These are phyloP conservation scores for Datisca glomerata DNA, from an alignment of 306 rosid genomes.

Conservation along the genomic window DNA sequence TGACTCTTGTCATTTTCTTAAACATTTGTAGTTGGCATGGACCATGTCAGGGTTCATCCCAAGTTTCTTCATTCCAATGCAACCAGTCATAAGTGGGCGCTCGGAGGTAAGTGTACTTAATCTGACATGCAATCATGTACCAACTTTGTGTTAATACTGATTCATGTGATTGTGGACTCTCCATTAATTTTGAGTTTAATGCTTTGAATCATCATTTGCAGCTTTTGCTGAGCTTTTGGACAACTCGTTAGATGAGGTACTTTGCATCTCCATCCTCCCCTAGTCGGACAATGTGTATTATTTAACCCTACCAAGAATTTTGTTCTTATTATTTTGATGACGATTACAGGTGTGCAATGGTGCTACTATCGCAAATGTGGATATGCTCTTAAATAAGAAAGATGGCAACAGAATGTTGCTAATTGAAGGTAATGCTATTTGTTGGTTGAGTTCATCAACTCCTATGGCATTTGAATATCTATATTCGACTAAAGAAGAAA, in stretches of 20 bases:
- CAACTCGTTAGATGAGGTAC: constrained; percentile 90
- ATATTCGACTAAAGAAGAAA: too few species aligned
- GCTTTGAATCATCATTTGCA: constrained; percentile 31
- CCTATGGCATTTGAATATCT: constrained; percentile 3
- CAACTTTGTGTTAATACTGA: neutral
- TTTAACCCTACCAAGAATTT: constrained; percentile 8
- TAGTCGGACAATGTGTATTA: neutral
- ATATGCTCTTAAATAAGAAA: constrained; percentile 60
- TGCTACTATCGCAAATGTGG: constrained; percentile 76
- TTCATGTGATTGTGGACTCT: constrained; percentile 1
- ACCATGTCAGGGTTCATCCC: constrained; percentile 94
- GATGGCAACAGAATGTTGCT: constrained; percentile 63
- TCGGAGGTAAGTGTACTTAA: constrained; percentile 54
- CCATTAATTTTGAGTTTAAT: too few species aligned
- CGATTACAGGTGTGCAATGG: constrained; percentile 68
- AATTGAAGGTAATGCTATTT: constrained; percentile 51
- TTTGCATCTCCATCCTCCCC: neutral
- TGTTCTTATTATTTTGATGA: constrained; percentile 15
- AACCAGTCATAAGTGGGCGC: constrained; percentile 98
- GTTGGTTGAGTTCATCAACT: neutral
- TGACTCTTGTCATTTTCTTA: too few species aligned
- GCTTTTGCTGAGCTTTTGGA: constrained; percentile 98
- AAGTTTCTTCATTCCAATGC: constrained; percentile 98
- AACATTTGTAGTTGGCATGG: constrained; percentile 71
- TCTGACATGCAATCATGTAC: constrained; percentile 1